Conservation (phyloP, 371 early-diverging fungal species). For the Umbelopsis sp. region DNA sequence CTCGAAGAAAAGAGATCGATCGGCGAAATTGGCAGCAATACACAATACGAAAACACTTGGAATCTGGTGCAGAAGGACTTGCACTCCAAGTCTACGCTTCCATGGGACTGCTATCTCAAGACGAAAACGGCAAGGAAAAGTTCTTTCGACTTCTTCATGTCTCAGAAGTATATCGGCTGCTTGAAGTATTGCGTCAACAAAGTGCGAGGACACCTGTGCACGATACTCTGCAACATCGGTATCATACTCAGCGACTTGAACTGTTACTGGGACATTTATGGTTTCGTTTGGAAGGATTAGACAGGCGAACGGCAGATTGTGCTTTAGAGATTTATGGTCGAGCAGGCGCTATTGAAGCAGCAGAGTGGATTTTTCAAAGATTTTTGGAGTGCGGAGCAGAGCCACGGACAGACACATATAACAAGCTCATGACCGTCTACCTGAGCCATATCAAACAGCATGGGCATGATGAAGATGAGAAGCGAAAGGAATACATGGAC, state of each 20-base stretch:
- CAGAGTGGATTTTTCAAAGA: constrained; percentile 1
- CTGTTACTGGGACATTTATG: not conserved
- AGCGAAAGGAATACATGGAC: not conserved
- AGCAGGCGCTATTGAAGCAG: not conserved
- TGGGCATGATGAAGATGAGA: not conserved
- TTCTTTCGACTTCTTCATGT: constrained; percentile 1
- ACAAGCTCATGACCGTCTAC: constrained; percentile 4
- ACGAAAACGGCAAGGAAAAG: not conserved
- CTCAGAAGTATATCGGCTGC: not conserved
- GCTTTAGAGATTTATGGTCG: constrained; percentile 7
- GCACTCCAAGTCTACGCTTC: not conserved
- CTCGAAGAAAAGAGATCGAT: constrained; percentile 4
- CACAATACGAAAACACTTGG: not conserved
- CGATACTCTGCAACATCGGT: not conserved
- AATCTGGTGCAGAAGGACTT: not conserved
- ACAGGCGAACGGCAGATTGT: not conserved
- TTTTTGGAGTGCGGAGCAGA: not conserved
- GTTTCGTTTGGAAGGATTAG: not conserved
- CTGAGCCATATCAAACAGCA: not conserved
- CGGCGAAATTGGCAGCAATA: constrained; percentile 5
- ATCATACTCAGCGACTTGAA: not conserved
- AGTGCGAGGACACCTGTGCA: constrained; percentile 1
- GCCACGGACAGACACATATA: not conserved
- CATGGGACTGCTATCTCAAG: not conserved
- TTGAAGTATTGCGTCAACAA: not conserved